phyloP scores from a whole-genome alignment of 2,329 filamentous ascomycete genomes.

The Geosmithia putterillii region DNA sequence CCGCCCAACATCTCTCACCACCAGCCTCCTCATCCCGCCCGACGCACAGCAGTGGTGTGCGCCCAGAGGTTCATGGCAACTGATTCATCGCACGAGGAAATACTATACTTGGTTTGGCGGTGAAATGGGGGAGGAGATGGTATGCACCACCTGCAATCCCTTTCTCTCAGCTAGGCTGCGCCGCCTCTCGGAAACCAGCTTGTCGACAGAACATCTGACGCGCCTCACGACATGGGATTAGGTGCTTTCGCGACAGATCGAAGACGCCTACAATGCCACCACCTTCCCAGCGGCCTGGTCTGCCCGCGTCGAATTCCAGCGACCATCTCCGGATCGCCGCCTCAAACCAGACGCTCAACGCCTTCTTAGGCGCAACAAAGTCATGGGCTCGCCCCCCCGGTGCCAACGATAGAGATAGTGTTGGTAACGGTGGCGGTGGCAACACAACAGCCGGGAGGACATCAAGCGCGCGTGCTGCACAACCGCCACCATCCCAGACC shows the following conservation, averaged over 20 bases:
- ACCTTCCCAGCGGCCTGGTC: background rate
- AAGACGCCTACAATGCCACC: background rate
- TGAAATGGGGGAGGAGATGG: background rate
- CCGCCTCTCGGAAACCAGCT: background rate
- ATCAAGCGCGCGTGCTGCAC: background rate
- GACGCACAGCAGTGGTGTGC: background rate
- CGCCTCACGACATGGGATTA: background rate
- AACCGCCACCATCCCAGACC: background rate
- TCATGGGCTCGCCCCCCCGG: slow-evolving; percentile 7
- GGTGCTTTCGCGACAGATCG: slow-evolving; percentile 1
- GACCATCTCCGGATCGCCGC: slow-evolving; percentile 17
- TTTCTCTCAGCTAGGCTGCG: background rate
- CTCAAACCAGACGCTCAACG: slow-evolving; percentile 27
- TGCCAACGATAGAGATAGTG: background rate
- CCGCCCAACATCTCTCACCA: background rate
- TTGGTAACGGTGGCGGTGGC: background rate
- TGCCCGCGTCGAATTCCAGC: background rate
- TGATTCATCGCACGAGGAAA: background rate
- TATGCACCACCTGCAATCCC: background rate
- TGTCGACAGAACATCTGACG: background rate
- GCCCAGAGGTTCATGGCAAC: background rate
- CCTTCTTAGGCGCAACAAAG: slow-evolving; percentile 21
- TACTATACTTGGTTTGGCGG: background rate
- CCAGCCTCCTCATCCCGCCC: background rate
- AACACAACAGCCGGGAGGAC: background rate